Evolutionary conservation across 257 asterid genomes (phyloP).

Genomic region (Scutellaria minor): DNA sequence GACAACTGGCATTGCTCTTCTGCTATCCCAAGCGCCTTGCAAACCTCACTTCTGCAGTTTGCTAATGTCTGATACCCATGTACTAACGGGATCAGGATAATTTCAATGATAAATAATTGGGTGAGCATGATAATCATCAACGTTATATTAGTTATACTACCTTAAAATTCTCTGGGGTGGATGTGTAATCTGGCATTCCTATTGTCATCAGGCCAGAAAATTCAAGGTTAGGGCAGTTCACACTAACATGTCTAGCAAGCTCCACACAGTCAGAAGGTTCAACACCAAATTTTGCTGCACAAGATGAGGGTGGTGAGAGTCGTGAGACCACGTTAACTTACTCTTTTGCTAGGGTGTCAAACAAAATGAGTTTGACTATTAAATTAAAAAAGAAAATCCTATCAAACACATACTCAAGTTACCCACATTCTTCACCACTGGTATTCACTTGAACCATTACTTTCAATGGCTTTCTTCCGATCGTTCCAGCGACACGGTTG

Average conservation of each 20-base stretch:
- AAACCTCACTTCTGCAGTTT: conserved; percentile 77
- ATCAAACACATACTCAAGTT: conserved; percentile 43
- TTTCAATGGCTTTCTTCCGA: conserved; percentile 85
- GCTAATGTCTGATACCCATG: conserved; percentile 69
- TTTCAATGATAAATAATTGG: conserved; percentile 3
- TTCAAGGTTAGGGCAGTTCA: conserved; percentile 81
- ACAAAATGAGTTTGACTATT: conserved; percentile 1
- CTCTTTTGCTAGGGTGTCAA: conserved; percentile 16
- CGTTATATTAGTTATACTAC: conserved; percentile 38
- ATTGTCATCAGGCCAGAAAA: conserved; percentile 95
- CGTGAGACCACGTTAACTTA: conserved; percentile 23
- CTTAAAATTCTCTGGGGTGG: conserved; percentile 98
- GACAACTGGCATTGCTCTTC: conserved; percentile 87
- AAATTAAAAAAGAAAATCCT: conserved; percentile 1
- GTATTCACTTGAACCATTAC: conserved; percentile 95
- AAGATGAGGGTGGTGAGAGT: conserved; percentile 14
- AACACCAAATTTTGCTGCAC: conserved; percentile 89
- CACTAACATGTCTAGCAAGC: conserved; percentile 67
- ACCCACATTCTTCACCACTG: conserved; percentile 97
- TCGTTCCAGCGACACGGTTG: conserved; percentile 68
- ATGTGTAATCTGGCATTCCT: conserved; percentile 95
- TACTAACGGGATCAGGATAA: conserved; percentile 28
- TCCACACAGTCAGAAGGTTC: conserved; percentile 76
- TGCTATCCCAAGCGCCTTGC: conserved; percentile 69
- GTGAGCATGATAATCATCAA: background rate